A percentile compares a stretch with the other conserved stretches of the same genome.
These are phyloP conservation scores for Lasiodiplodia theobromae DNA, from an alignment of 2,329 filamentous ascomycete genomes.

Conservation along the genomic window DNA sequence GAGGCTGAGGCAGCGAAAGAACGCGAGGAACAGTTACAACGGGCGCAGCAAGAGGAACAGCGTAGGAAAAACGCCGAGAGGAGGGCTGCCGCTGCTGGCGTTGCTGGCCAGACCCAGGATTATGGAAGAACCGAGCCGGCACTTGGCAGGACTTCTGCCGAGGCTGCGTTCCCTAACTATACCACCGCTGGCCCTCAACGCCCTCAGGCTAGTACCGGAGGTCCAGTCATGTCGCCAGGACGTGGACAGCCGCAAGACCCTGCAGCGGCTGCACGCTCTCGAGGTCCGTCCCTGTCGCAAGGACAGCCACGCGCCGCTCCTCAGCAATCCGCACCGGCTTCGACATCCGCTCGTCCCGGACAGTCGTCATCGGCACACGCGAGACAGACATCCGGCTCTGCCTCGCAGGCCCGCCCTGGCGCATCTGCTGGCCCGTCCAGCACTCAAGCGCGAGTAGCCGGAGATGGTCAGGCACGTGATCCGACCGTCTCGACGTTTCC, in stretches of 20 bases:
- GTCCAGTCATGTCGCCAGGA: conserved; percentile 22
- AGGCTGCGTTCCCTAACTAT: conserved; percentile 12
- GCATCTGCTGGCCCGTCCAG: conserved; percentile 34
- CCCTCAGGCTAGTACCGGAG: conserved; percentile 8
- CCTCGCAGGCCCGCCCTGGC: conserved; percentile 41
- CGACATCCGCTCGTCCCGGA: conserved; percentile 28
- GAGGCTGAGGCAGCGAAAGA: conserved; percentile 67
- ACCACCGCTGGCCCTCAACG: conserved; percentile 16
- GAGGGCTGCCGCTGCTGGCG: conserved; percentile 63
- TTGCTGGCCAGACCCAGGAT: conserved; percentile 48
- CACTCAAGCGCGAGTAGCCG: conserved; percentile 38
- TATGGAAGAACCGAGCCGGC: conserved; percentile 20
- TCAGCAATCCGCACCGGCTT: conserved; percentile 37
- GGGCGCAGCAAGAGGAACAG: conserved; percentile 62
- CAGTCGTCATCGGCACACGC: conserved; percentile 35
- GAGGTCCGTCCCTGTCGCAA: conserved; percentile 39
- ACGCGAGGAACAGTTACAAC: conserved; percentile 56
- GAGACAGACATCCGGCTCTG: conserved; percentile 42
- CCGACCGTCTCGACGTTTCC: conserved; percentile 74
- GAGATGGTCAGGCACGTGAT: conserved; percentile 40
- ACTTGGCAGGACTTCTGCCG: conserved; percentile 17
- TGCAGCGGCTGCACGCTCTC: conserved; percentile 14
- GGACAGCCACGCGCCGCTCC: conserved; percentile 43
- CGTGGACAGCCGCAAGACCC: conserved; percentile 18
- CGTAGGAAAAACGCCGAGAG: conserved; percentile 64